Base-by-base conservation (phyloP, 768 basidiomycete species). In the Nidularia pulvinata region DNA sequence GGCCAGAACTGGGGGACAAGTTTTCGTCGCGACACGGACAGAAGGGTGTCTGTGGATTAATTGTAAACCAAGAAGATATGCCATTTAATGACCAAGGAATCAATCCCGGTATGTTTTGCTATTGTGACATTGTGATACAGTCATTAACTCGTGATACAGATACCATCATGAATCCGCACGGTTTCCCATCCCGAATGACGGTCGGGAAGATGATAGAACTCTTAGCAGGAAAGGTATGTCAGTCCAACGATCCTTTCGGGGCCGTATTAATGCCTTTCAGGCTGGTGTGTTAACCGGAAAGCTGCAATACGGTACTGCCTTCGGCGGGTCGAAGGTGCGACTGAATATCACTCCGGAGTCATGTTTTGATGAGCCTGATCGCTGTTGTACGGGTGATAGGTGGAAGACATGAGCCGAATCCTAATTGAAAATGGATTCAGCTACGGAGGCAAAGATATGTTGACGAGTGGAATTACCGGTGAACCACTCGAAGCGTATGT, bases 191-290 rank as follows among this genome's bases (percentile, higher is more conserved):
- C 53, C 91, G 96, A 51, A 98, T 95, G 95, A 99, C 97, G 25
- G 97, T 99, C 32, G 97, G 97, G 48, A 99, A 99, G 77, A 99
- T 99, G 97, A 97, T 99, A 50, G 97, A 99, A 70, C 78, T 98
- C 19, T 74, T 99, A 33, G 91, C 95, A 10, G 96, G 97, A 49
- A 99, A 99, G 82, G 92, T 91, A 53, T 37, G 35, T 58, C 42
- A 46, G 30, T 13, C 10, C 50, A 37, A 9, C 9, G 25, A 14
- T 9, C 35, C 50, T 50, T 52, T 53, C 37, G 44, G 9, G 35
- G 30, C 44, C 49, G 33, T 35, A 50, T 36, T 46, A 25, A 46
- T 49, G 52, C 36, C 22, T 44, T 47, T 45, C 13, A 93, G 91
- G 96, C 96, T 10, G 96, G 96, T 30, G 94, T 98, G 10, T 69